A percentile compares a stretch with the other conserved stretches of the same genome.
Conservation (phyloP, 2,329 filamentous ascomycete species). For the Beauveria sp. region DNA sequence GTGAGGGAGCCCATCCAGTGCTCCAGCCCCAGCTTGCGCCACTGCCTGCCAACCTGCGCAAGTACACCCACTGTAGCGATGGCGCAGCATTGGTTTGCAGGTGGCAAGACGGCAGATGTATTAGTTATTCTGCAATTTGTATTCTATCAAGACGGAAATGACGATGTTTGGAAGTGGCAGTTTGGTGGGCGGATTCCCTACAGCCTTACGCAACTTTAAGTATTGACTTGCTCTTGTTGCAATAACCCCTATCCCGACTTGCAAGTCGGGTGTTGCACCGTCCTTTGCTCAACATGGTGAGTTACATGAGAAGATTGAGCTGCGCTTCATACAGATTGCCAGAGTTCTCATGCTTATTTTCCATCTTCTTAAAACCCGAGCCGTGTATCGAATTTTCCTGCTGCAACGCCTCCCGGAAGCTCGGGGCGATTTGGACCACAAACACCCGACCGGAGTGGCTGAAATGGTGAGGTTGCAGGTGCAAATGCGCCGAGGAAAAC, state of each 20-base stretch:
- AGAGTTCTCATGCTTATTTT: not conserved
- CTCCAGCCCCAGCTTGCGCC: not conserved
- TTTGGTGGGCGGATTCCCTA: too few relatives aligned
- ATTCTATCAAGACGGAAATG: too few relatives aligned
- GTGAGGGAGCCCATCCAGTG: constrained; percentile 1
- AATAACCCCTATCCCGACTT: too few relatives aligned
- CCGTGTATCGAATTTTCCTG: not conserved
- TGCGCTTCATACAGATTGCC: too few relatives aligned
- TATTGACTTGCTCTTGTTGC: too few relatives aligned
- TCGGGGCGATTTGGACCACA: constrained; percentile 1
- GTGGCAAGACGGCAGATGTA: too few relatives aligned
- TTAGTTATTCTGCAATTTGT: too few relatives aligned
- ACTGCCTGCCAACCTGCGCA: not conserved
- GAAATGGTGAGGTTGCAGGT: not conserved
- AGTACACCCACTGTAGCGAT: not conserved
- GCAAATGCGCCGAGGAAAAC: not conserved
- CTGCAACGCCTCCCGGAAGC: not conserved
- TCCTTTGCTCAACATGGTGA: too few relatives aligned
- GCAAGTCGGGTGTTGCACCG: too few relatives aligned
- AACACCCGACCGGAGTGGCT: not conserved
- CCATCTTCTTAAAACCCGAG: not conserved
- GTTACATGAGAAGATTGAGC: too few relatives aligned
- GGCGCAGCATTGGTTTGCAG: not conserved
- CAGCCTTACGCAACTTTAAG: too few relatives aligned
- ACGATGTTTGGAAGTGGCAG: too few relatives aligned